Evolutionary conservation across 202 grass and related monocot genomes (phyloP).

Genomic region (Panicum hallii): DNA sequence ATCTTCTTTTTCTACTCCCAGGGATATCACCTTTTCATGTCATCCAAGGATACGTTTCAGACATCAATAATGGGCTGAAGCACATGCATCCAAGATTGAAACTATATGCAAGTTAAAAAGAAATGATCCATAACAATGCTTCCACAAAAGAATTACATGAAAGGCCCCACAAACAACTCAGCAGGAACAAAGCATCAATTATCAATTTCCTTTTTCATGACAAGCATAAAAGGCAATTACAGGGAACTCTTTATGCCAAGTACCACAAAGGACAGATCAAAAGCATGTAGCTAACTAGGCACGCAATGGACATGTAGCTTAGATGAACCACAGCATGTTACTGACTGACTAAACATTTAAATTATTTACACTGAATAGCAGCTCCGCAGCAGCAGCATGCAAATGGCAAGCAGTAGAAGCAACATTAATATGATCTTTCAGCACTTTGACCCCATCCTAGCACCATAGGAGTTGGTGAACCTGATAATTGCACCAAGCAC

Average conservation of each 20-base stretch:
- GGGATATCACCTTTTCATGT: slow-evolving; percentile 21
- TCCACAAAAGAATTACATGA: slow-evolving; percentile 41
- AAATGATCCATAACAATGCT: slow-evolving; percentile 39
- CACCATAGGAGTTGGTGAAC: slow-evolving; percentile 58
- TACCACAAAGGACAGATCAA: slow-evolving; percentile 29
- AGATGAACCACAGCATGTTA: slow-evolving; percentile 35
- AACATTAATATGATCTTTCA: slow-evolving; percentile 47
- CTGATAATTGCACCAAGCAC: slow-evolving; percentile 68
- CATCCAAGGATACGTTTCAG: not conserved
- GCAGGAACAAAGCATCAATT: slow-evolving; percentile 40
- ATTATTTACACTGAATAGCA: slow-evolving; percentile 42
- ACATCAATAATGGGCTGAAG: slow-evolving; percentile 41
- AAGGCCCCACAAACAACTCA: slow-evolving; percentile 42
- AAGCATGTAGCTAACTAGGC: slow-evolving; percentile 43
- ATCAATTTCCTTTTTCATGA: slow-evolving; percentile 40
- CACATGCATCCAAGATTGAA: slow-evolving; percentile 38
- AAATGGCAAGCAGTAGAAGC: slow-evolving; percentile 42
- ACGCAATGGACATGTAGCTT: slow-evolving; percentile 19
- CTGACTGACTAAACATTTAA: slow-evolving; percentile 21
- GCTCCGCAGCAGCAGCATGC: slow-evolving; percentile 29
- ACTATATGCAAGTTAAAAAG: slow-evolving; percentile 27
- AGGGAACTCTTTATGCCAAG: slow-evolving; percentile 34
- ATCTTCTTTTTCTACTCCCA: not conserved
- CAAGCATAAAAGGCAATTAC: slow-evolving; percentile 45
- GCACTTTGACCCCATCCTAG: slow-evolving; percentile 59